Conservation (phyloP, 179 eudicot species). For the Monotropa hypopitys region DNA sequence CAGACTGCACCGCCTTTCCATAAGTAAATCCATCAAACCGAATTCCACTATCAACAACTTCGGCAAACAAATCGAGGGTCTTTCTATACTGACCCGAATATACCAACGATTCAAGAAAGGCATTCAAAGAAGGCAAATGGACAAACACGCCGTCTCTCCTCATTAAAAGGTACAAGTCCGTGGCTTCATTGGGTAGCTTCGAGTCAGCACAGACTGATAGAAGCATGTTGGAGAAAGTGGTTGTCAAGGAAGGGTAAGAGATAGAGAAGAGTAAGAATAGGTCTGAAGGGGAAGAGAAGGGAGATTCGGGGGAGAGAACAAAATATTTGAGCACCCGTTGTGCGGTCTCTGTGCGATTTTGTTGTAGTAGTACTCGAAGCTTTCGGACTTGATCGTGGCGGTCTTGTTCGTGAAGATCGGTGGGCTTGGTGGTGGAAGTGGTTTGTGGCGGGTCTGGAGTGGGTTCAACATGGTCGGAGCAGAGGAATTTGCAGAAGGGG, state of each 20-base stretch:
- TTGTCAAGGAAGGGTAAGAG: slow-evolving; percentile 27
- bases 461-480: not conserved
- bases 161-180: slow-evolving; percentile 23
- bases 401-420: not conserved
- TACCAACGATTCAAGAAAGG: slow-evolving; percentile 42
- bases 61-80: slow-evolving; percentile 31
- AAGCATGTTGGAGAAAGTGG: slow-evolving; percentile 23
- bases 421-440: not conserved
- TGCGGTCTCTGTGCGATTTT: slow-evolving; percentile 37
- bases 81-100: slow-evolving; percentile 16
- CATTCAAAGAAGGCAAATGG: slow-evolving; percentile 29
- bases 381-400: slow-evolving; percentile 31
- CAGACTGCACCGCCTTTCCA: slow-evolving; percentile 58
- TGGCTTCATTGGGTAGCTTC: slow-evolving; percentile 27
- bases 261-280: slow-evolving; percentile 28
- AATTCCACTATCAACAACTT: slow-evolving; percentile 30
- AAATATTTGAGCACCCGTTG: slow-evolving; percentile 25
- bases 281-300: slow-evolving; percentile 29
- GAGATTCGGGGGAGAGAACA: slow-evolving; percentile 14
- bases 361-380: slow-evolving; percentile 36
- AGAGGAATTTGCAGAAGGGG: not conserved
- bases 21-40: slow-evolving; percentile 42
- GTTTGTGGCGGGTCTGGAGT: not conserved
- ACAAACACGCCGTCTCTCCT: slow-evolving; percentile 33
- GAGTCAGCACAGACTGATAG: slow-evolving; percentile 37